Percentiles rank a stretch among this genome's conserved stretches.
phyloP scores from a whole-genome alignment of 768 basidiomycete species.

The Podaxis sp. region DNA sequence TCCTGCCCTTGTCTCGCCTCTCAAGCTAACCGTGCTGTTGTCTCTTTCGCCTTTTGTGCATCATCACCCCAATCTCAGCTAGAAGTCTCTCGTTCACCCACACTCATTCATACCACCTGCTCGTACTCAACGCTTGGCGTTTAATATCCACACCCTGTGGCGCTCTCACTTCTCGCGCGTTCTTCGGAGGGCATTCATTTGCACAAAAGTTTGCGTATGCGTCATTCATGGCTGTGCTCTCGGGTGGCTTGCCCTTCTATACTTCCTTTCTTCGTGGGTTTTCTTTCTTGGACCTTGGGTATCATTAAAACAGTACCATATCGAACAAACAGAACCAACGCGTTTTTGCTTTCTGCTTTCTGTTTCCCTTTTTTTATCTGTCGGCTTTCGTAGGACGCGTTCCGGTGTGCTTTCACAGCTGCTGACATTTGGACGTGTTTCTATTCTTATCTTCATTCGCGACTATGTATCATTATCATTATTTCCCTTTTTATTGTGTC shows the following conservation, averaged over 20 bases:
- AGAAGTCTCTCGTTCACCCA: too few relatives aligned
- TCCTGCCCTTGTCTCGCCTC: too few relatives aligned
- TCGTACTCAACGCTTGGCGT: too few relatives aligned
- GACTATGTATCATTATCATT: background rate
- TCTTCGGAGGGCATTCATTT: too few relatives aligned
- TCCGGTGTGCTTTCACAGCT: background rate
- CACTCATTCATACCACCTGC: too few relatives aligned
- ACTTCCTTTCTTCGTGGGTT: background rate
- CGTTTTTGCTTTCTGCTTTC: background rate
- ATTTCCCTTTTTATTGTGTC: background rate
- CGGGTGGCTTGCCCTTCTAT: background rate
- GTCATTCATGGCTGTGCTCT: too few relatives aligned
- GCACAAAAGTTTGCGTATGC: too few relatives aligned
- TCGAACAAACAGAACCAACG: background rate
- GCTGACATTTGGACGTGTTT: background rate
- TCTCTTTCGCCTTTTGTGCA: too few relatives aligned
- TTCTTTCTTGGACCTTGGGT: background rate
- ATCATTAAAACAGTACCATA: background rate
- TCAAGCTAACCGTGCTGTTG: too few relatives aligned
- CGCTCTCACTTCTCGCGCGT: too few relatives aligned
- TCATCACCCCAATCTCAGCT: too few relatives aligned
- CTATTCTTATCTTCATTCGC: background rate
- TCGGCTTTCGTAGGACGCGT: background rate
- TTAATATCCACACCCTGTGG: too few relatives aligned
- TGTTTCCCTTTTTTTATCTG: background rate